phyloP scores from a whole-genome alignment of 2,329 filamentous ascomycete species.

The Helotiales sp. region DNA sequence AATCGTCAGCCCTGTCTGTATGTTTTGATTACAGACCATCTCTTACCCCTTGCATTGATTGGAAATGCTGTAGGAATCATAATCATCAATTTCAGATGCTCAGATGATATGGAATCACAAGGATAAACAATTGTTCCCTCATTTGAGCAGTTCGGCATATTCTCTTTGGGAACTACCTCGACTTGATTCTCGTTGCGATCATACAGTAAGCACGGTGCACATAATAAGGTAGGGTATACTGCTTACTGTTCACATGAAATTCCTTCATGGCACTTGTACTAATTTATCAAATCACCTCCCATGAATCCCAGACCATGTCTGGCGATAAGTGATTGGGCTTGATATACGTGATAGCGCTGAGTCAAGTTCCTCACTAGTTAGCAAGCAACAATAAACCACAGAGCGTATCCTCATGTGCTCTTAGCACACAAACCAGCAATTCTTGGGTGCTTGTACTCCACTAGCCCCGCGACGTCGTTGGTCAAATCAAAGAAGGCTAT shows the following conservation, averaged over 20 bases:
- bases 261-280: slow-evolving; percentile 1
- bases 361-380: too few species aligned
- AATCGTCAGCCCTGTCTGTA: slow-evolving; percentile 3
- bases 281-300: not conserved
- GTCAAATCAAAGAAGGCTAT: not conserved
- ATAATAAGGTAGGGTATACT: too few species aligned
- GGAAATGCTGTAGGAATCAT: slow-evolving; percentile 1
- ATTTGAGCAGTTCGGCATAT: not conserved
- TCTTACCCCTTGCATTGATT: slow-evolving; percentile 2
- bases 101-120: not conserved
- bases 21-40: slow-evolving; percentile 12
- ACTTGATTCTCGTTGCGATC: slow-evolving; percentile 6
- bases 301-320: not conserved
- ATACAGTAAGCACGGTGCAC: slow-evolving; percentile 17
- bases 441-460: not conserved
- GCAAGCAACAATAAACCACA: not conserved
- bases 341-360: slow-evolving; percentile 1
- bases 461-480: not conserved
- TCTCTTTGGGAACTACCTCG: not conserved
- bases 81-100: not conserved
- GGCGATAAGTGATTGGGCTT: slow-evolving; percentile 1
- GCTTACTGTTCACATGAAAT: slow-evolving; percentile 11
- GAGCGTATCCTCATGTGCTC: not conserved
- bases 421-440: not conserved
- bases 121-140: not conserved